Base-by-base conservation (phyloP, 495 filamentous ascomycete species). In the Tuber calosporum region DNA sequence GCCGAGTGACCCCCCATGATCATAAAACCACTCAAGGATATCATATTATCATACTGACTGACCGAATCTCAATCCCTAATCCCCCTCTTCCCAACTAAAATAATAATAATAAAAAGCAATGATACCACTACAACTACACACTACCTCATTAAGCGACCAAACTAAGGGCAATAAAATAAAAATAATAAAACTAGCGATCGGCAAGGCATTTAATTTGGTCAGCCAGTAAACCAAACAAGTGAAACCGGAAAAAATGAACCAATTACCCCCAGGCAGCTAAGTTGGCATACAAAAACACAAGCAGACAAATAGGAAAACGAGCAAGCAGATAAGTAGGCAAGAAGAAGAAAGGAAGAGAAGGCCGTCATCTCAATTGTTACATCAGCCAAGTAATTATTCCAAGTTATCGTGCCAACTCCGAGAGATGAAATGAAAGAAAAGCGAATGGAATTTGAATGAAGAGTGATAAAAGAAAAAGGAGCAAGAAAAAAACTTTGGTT, bases 291-390 rank as follows among this genome's bases (percentile, higher is more conserved):
- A 30, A 62, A 62, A 58, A 58, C 22, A 26, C 7, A 58, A 62
- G 22, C 26, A 26, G 26, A 8, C 3, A 53, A 53, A 53, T 53
- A 53, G 11, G 8, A 17, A 19, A 43, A 43, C 2, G 9, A 53
- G 13, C 11, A 62, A 62, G 13, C 2, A 62, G 34, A 62, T 62
- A 62, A n/a, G 26, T 17, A 62, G 13, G 53, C 9, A 53, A 8
- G n/a, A 13, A 34, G 11, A 62, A 62, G 26, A 13, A 17, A n/a
- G 22, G 20, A n/a, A 53, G 7, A 0, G 9, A 62, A 62, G 13
- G 53, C 53, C n/a, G 13, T 34, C 53, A 62, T 62, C 53, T 34
- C 53, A 62, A 62, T 62, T 62, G 53, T 62, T 62, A 62, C n/a
- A 62, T 62, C 53, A 62, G 53, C 53, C n/a, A 62, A 62, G 3